Conservation (phyloP, 352 stramenopile species). For the Phytophthora ramorum region DNA sequence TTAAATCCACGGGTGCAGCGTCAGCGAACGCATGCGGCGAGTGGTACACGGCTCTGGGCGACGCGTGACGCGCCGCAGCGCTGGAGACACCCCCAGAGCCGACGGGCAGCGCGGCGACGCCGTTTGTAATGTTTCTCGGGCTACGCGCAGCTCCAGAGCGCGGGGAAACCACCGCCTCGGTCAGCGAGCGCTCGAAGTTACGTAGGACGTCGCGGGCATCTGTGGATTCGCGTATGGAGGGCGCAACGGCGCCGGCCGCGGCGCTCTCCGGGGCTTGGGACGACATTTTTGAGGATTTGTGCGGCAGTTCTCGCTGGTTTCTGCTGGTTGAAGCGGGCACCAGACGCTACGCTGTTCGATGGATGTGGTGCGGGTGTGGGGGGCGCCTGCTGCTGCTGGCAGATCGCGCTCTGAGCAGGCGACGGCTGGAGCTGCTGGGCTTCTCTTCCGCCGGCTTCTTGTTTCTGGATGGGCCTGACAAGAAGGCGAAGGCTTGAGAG, state of each 20-base stretch:
- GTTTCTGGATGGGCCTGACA: conserved; percentile 21
- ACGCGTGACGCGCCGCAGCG: conserved; percentile 30
- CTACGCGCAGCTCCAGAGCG: conserved; percentile 6
- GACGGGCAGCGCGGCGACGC: conserved; percentile 15
- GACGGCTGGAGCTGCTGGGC: conserved; percentile 5
- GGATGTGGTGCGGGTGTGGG: conserved; percentile 14
- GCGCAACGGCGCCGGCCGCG: neutral
- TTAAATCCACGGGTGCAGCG: conserved; percentile 40
- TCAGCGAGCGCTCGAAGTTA: conserved; percentile 30
- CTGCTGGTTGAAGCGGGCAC: conserved; percentile 23
- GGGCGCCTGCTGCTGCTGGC: neutral
- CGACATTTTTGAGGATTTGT: conserved; percentile 3
- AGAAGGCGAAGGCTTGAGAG: conserved; percentile 13
- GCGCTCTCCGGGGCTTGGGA: neutral
- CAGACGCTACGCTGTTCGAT: conserved; percentile 9
- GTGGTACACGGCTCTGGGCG: conserved; percentile 68
- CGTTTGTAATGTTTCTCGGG: conserved; percentile 14
- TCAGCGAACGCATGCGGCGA: conserved; percentile 60
- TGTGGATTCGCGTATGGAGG: conserved; percentile 9
- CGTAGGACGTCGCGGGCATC: conserved; percentile 33
- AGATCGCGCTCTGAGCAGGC: conserved; percentile 21
- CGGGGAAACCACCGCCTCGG: conserved; percentile 21
- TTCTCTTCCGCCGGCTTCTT: conserved; percentile 30
- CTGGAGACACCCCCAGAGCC: neutral
- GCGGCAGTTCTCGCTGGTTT: conserved; percentile 8